Evolutionary conservation across 345 rosid genomes (phyloP), one percentile per base, ranked within the genome.

Genomic region (Salix brachista): DNA sequence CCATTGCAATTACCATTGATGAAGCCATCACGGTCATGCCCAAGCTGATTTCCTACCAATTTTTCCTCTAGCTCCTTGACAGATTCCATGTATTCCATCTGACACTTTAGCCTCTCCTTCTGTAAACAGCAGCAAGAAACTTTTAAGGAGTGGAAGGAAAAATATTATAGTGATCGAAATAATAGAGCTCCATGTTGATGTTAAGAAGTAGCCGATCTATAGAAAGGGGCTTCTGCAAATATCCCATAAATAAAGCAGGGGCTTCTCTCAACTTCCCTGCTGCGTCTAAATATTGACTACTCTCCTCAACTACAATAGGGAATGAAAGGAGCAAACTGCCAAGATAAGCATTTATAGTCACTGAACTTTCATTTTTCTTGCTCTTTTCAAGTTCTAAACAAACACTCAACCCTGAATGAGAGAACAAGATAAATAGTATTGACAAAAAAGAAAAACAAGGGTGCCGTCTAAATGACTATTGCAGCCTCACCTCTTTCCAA

Each of bases 61-160:
- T 82, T 82, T 44, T 82, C 81, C 79, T 82, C 84, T 58, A 82
- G 61, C 69, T 70, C 60, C 77, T 75, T 82, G 48, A 82, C 81
- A 25, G 84, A 82, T 67, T 82, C 79, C 84, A 78, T 75, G 54
- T 82, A 82, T 67, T 82, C 81, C 79, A 82, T 82, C 81, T 82
- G 84, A 73, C 79, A 82, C 64, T 78, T 82, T 26, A 78, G 81
- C 34, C 70, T 82, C 71, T 82, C 84, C 69, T 78, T 82, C 84
- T 82, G 65, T 74, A 78, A 71, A 69, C 28, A 69, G 65, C 48
- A 61, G 11, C 25, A 75, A 3, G 32, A 18, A 65, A 71, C 4
- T n/a, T 32, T 34, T 11, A 70, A 25, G 17, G 18, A 26, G 30
- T 41, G 18, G 19, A 41, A 52, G 30, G 18, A 74, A 67, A 9